Evolutionary conservation across 305 asterid species (phyloP), one percentile per base, ranked within the genome.

Genomic region (Fraxinus sp.): DNA sequence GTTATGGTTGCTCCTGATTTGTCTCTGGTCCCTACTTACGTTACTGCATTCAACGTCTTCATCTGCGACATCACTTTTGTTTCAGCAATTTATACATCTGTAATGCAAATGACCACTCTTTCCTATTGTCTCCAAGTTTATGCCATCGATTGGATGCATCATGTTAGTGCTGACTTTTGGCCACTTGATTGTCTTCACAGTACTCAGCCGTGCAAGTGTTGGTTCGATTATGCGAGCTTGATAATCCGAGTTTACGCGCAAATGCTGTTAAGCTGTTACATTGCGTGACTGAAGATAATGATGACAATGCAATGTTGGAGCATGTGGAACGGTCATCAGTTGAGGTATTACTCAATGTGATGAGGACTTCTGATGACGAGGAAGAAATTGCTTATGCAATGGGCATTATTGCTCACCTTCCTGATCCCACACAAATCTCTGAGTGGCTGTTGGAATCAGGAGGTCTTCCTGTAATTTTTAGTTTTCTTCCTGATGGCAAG

Each of bases 331-430:
- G 81, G 84, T 82, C 86, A 44, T 88, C 90, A 41, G 24, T 89
- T 1, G 89, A 88, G 77, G 83, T 84, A 55, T 77, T 92, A 59
- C 90, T 92, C 78, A 81, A 76, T 83, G 88, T 92, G 70, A 80
- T 89, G 55, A 85, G 78, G 79, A 81, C 82, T 80, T 88, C 91
- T 13, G 35, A 78, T 5, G 81, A 91, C 2, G 90, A 88, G 49
- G 91, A 90, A 49, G 97, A 92, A 83, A 84, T 86, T 49, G 86
- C 89, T 84, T 91, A 89, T 7, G 81, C 93, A 76, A 74, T 92
- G 83, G 93, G 94, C 78, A 87, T 84, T 80, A 82, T 91, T 35
- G 89, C 91, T n/a, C 83, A 86, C 91, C 91, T 92, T 78, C 92
- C 94, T 20, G 74, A 81, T 7, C 83, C 93, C 22, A 28, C 78